phyloP scores from a whole-genome alignment of 1,284 basidiomycete species.

The Leccinum subfulvum region DNA sequence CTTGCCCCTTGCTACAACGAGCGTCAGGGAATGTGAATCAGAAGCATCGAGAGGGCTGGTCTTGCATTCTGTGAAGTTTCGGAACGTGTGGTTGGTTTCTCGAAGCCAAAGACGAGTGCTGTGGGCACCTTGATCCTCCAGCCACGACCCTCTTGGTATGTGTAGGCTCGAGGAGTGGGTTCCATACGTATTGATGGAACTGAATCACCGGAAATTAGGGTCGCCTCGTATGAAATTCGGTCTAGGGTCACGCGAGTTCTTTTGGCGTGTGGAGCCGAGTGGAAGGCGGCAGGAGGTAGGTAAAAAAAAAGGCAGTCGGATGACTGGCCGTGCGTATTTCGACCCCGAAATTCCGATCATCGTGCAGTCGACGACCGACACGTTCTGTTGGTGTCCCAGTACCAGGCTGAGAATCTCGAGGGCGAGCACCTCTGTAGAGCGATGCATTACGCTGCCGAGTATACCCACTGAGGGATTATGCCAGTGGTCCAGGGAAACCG shows the following conservation, averaged over 20 bases:
- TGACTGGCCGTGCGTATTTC: constrained; percentile 12
- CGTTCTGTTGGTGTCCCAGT: constrained; percentile 1
- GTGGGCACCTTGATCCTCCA: constrained; percentile 20
- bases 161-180: constrained; percentile 11
- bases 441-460: constrained; percentile 10
- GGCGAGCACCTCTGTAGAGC: constrained; percentile 5
- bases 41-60: constrained; percentile 40
- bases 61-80: constrained; percentile 37
- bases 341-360: constrained; percentile 1
- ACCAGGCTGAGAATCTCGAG: constrained; percentile 12
- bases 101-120: constrained; percentile 34
- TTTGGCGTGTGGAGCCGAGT: constrained; percentile 6
- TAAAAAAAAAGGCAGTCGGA: constrained; percentile 6
- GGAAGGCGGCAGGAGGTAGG: constrained; percentile 3
- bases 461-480: constrained; percentile 9
- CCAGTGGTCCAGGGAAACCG: constrained; percentile 16
- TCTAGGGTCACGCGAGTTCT: constrained; percentile 19
- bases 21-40: constrained; percentile 47
- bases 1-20: constrained; percentile 38
- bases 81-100: constrained; percentile 41
- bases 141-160: constrained; percentile 18
- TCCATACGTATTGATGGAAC: constrained; percentile 3
- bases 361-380: constrained; percentile 3
- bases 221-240: constrained; percentile 13
- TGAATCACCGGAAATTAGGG: constrained; percentile 26